Evolutionary conservation across 352 stramenopile genomes (phyloP).

Genomic region (Phytophthora citrophthora): DNA sequence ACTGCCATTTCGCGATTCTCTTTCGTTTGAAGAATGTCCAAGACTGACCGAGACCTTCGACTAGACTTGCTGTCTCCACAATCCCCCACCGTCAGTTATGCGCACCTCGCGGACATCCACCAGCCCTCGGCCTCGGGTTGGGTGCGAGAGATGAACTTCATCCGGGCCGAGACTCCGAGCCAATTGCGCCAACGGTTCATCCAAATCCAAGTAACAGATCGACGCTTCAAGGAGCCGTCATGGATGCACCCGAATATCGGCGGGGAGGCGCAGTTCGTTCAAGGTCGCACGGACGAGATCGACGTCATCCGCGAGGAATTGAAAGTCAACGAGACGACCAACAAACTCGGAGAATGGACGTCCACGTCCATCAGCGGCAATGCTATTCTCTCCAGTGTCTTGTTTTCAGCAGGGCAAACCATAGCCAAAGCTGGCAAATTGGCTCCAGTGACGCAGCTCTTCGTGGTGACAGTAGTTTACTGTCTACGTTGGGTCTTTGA

Average conservation of each 20-base stretch:
- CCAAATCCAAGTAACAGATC: conserved; percentile 69
- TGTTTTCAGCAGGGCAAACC: conserved; percentile 68
- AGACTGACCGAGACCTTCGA: conserved; percentile 10
- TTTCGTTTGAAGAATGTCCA: conserved; percentile 1
- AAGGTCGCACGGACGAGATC: conserved; percentile 39
- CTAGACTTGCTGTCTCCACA: conserved; percentile 18
- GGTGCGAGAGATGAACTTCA: conserved; percentile 43
- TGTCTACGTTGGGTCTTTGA: conserved; percentile 86
- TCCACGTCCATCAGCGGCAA: conserved; percentile 92
- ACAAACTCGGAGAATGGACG: conserved; percentile 73
- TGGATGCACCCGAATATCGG: conserved; percentile 78
- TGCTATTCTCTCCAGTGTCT: conserved; percentile 88
- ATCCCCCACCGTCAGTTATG: conserved; percentile 1
- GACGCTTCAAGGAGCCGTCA: conserved; percentile 61
- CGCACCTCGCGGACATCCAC: conserved; percentile 21
- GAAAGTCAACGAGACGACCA: conserved; percentile 24
- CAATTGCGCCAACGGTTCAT: conserved; percentile 64
- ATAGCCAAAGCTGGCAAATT: conserved; percentile 76
- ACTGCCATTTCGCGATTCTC: neutral
- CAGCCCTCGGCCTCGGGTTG: conserved; percentile 20
- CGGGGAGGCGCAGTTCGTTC: conserved; percentile 53
- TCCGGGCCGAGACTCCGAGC: conserved; percentile 46
- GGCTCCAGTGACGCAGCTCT: conserved; percentile 75
- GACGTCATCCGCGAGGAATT: conserved; percentile 37
- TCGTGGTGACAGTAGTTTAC: conserved; percentile 74